Percentiles rank a stretch among this genome's conserved stretches.
Conservation (phyloP, 148 eudicot genomes). For the Silene uniflora region DNA sequence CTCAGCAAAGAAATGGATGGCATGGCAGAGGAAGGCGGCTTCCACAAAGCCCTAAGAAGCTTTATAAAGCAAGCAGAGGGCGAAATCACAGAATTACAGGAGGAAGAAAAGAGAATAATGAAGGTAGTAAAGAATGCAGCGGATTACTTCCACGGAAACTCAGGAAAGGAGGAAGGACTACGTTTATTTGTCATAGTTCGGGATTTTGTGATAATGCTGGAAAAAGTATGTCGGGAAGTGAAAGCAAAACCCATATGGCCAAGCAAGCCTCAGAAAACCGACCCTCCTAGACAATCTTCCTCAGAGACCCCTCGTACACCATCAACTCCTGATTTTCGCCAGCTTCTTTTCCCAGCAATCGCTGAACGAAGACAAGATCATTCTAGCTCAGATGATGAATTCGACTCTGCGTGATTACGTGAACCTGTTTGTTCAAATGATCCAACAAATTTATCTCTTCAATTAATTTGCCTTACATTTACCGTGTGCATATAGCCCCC, state of each 20-base stretch:
- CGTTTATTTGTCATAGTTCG: slow-evolving; percentile 64
- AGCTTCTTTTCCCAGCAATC: slow-evolving; percentile 42
- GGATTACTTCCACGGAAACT: slow-evolving; percentile 74
- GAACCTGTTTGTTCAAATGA: too few species aligned
- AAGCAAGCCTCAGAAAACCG: slow-evolving; percentile 27
- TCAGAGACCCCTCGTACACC: slow-evolving; percentile 35
- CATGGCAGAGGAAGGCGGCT: slow-evolving; percentile 47
- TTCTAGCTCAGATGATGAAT: slow-evolving; percentile 40
- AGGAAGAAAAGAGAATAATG: slow-evolving; percentile 74
- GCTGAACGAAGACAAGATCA: slow-evolving; percentile 37
- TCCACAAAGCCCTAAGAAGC: slow-evolving; percentile 43
- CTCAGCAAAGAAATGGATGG: slow-evolving; percentile 49
- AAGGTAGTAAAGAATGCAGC: slow-evolving; percentile 53
- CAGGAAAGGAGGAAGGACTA: slow-evolving; percentile 76
- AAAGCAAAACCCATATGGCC: slow-evolving; percentile 45
- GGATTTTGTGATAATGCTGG: slow-evolving; percentile 63
- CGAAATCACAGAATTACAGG: slow-evolving; percentile 41
- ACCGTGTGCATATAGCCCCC: too few species aligned
- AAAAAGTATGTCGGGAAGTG: slow-evolving; percentile 68
- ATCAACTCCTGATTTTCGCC: slow-evolving; percentile 39
- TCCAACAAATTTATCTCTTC: too few species aligned
- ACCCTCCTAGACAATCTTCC: slow-evolving; percentile 34
- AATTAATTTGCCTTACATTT: too few species aligned
- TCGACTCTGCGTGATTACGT: too few species aligned
- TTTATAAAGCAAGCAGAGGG: slow-evolving; percentile 60